A percentile compares a stretch with the other conserved stretches of the same genome.
phyloP scores from a whole-genome alignment of 2,329 filamentous ascomycete species.

The Ophiostoma quercus region DNA sequence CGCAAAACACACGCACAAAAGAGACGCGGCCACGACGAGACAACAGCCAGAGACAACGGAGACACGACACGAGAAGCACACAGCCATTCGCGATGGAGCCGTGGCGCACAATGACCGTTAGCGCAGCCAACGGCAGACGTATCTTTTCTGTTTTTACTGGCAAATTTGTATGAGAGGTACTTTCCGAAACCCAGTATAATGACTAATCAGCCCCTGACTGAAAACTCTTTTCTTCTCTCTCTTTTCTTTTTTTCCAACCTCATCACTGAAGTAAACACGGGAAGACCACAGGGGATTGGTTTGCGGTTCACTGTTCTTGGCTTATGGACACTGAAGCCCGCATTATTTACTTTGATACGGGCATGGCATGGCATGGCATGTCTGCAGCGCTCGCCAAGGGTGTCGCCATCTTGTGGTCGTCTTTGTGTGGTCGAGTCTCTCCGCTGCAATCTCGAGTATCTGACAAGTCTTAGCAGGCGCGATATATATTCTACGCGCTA shows the following conservation, averaged over 20 bases:
- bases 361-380: background rate
- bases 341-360: background rate
- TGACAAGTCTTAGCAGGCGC: background rate
- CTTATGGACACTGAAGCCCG: background rate
- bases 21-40: background rate
- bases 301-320: background rate
- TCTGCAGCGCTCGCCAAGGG: background rate
- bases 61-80: background rate
- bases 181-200: background rate
- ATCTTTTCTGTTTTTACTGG: background rate
- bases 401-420: background rate
- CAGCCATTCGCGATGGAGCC: background rate
- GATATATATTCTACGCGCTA: background rate
- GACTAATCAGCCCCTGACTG: constrained; percentile 3
- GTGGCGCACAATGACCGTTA: background rate
- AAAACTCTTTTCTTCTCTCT: background rate
- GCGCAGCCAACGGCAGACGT: background rate
- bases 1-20: background rate
- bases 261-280: background rate
- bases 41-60: background rate
- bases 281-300: constrained; percentile 1
- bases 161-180: background rate
- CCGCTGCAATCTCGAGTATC: background rate
- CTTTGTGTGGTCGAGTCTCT: background rate
- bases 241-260: too few species aligned